Percentiles rank a stretch among this genome's conserved stretches.
Evolutionary conservation across 1,139 yeast genomes (phyloP).

Genomic region (Debaryomyces sp.): DNA sequence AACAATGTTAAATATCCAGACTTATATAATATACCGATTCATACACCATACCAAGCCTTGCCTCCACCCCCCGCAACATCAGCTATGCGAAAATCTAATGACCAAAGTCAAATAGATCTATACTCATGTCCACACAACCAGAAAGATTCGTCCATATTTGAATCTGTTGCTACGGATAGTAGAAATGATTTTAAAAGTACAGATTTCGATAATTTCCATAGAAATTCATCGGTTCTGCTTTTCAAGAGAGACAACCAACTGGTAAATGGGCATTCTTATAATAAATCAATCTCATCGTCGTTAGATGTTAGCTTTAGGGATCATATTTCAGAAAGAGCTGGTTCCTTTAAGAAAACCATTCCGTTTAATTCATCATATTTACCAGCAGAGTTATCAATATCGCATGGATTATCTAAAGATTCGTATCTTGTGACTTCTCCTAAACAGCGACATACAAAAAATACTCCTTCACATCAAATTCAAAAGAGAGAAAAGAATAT

Average conservation of each 20-base stretch:
- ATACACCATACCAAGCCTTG: constrained; percentile 47
- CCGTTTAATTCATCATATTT: constrained; percentile 9
- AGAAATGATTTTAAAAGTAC: constrained; percentile 4
- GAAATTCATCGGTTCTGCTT: constrained; percentile 26
- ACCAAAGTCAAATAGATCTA: constrained; percentile 9
- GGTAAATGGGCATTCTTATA: constrained; percentile 8
- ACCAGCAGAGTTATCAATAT: neutral
- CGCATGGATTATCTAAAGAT: neutral
- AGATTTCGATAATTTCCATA: constrained; percentile 6
- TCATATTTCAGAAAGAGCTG: constrained; percentile 28
- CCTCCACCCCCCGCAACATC: constrained; percentile 36
- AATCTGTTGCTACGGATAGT: constrained; percentile 1
- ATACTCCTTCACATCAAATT: constrained; percentile 15
- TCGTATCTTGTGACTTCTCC: constrained; percentile 1
- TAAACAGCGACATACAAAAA: constrained; percentile 7
- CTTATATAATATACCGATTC: constrained; percentile 41
- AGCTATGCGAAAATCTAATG: constrained; percentile 18
- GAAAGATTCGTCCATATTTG: neutral
- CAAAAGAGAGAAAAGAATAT: constrained; percentile 16
- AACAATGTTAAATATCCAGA: constrained; percentile 20
- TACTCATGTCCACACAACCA: neutral
- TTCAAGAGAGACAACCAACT: constrained; percentile 20
- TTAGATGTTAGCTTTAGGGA: constrained; percentile 31
- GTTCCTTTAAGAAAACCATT: constrained; percentile 12
- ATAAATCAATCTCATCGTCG: constrained; percentile 31